Evolutionary conservation across 352 stramenopile genomes (phyloP).

Genomic region (Pilasporangium apinafurcum): DNA sequence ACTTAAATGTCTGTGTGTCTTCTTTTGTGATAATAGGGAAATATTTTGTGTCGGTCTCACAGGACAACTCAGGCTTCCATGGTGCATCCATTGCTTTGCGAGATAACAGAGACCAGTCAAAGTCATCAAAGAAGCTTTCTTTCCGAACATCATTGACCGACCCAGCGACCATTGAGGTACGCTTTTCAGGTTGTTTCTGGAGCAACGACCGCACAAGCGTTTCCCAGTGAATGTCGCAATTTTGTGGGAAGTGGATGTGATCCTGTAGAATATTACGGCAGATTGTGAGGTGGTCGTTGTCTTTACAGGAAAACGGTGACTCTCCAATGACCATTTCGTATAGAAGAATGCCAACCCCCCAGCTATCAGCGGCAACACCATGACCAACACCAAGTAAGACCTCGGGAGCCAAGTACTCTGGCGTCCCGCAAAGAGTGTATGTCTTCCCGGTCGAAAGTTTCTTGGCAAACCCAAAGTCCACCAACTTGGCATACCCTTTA

Average conservation of each 20-base stretch:
- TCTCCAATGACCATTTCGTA: constrained; percentile 48
- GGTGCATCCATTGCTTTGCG: constrained; percentile 21
- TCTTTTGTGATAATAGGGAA: constrained; percentile 26
- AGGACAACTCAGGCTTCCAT: constrained; percentile 33
- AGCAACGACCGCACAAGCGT: constrained; percentile 28
- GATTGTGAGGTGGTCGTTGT: constrained; percentile 25
- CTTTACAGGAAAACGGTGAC: constrained; percentile 20
- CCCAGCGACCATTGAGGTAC: constrained; percentile 20
- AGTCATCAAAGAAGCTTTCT: constrained; percentile 27
- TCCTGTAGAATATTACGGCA: constrained; percentile 23
- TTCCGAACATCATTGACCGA: constrained; percentile 19
- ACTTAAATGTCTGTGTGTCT: constrained; percentile 23
- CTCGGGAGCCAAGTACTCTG: constrained; percentile 53
- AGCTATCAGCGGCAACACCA: constrained; percentile 40
- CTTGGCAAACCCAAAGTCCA: constrained; percentile 94
- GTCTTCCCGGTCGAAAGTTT: constrained; percentile 36
- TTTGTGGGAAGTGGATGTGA: constrained; percentile 11
- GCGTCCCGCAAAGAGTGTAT: constrained; percentile 39
- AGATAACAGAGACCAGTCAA: constrained; percentile 38
- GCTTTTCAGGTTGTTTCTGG: constrained; percentile 32
- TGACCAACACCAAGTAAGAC: constrained; percentile 31
- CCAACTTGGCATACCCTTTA: constrained; percentile 89
- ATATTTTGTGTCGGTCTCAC: constrained; percentile 28
- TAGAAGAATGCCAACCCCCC: constrained; percentile 40
- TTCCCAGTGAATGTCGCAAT: constrained; percentile 33